Evolutionary conservation across 2,329 filamentous ascomycete species (phyloP).

Genomic region (Colletotrichum tamarilloi): DNA sequence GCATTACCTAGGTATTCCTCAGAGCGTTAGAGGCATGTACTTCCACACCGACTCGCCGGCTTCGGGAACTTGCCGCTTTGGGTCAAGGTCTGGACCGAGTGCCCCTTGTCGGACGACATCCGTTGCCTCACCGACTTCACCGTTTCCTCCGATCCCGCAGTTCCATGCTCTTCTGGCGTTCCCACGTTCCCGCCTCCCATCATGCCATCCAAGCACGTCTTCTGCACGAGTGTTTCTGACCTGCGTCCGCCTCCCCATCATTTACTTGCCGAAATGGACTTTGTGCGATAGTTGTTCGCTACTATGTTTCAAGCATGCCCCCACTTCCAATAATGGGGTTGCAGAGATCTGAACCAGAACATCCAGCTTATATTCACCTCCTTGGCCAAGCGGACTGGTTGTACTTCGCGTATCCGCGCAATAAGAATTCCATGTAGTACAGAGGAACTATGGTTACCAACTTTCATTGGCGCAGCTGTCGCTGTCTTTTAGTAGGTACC

Average conservation of each 20-base stretch:
- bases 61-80: conserved; percentile 4
- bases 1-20: no score
- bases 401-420: no score
- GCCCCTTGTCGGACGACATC: conserved; percentile 11
- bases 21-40: no score
- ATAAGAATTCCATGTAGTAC: no score
- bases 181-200: not conserved
- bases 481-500: no score
- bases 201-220: not conserved
- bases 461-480: no score
- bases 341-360: no score
- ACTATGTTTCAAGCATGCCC: not conserved
- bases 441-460: no score
- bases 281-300: not conserved
- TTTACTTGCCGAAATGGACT: not conserved
- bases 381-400: no score
- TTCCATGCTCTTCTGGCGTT: not conserved
- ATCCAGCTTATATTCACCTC: no score
- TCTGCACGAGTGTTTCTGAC: not conserved
- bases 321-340: no score
- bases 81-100: conserved; percentile 9
- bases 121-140: conserved; percentile 28
- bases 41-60: not conserved
- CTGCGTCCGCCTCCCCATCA: not conserved
- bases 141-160: conserved; percentile 22